Conservation (phyloP, 768 basidiomycete genomes). For the Scleroderma citrinum region DNA sequence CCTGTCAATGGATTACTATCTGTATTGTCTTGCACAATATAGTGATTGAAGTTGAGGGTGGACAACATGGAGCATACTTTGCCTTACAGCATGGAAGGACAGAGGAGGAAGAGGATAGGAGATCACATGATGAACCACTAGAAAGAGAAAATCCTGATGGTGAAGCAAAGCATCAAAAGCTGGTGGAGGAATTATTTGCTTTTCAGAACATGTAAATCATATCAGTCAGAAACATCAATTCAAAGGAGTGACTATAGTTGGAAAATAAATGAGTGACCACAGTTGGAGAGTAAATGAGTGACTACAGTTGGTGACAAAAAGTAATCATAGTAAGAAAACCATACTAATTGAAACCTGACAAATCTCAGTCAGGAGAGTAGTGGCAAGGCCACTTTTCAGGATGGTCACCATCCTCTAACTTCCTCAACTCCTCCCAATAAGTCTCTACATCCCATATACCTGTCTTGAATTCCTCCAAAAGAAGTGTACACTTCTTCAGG, state of each 20-base stretch:
- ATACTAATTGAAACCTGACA: no score
- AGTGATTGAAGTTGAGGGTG: conserved; percentile 29
- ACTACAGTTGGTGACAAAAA: not conserved
- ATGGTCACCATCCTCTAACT: not conserved
- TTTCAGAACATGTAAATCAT: not conserved
- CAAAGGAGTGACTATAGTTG: conserved; percentile 8
- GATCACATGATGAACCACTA: not conserved
- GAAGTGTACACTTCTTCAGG: not conserved
- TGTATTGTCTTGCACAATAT: conserved; percentile 32
- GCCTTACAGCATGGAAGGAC: not conserved
- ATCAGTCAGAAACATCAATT: not conserved
- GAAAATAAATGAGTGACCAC: not conserved
- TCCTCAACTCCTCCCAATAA: not conserved
- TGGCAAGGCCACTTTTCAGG: not conserved
- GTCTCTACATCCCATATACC: not conserved
- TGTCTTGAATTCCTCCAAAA: conserved; percentile 3
- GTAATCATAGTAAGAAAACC: not conserved
- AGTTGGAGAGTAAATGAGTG: not conserved
- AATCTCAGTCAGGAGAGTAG: conserved; percentile 3
- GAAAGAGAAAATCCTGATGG: not conserved
- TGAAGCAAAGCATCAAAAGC: not conserved
- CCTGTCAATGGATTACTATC: conserved; percentile 26
- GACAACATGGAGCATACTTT: not conserved
- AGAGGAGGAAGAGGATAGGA: not conserved
- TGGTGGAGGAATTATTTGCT: not conserved